Evolutionary conservation across 2,329 filamentous ascomycete species (phyloP).

Genomic region (Tympanopsis confertula): DNA sequence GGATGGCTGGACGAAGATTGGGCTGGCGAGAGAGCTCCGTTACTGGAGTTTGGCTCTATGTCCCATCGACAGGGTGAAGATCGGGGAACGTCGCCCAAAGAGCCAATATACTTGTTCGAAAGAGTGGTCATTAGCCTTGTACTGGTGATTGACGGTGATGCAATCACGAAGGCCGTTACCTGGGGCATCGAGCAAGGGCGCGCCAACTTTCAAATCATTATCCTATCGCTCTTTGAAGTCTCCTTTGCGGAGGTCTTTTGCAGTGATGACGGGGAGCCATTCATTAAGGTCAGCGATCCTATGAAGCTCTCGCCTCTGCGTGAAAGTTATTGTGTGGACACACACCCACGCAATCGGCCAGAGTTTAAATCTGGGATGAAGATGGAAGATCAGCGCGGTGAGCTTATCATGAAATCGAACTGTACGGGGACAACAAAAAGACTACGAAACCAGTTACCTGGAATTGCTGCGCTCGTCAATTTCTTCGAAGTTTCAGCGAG

Average conservation of each 20-base stretch:
- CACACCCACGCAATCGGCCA: conserved; percentile 6
- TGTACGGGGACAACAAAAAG: conserved; percentile 1
- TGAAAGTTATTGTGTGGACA: no score
- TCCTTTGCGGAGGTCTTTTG: conserved; percentile 8
- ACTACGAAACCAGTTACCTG: conserved; percentile 6
- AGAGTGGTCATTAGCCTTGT: conserved; percentile 5
- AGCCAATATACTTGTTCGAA: conserved; percentile 7
- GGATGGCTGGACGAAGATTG: no score
- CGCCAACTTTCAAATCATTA: conserved; percentile 7
- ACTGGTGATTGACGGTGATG: conserved; percentile 5
- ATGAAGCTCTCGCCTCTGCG: conserved; percentile 8
- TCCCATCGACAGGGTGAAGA: conserved; percentile 4
- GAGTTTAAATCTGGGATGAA: conserved; percentile 2
- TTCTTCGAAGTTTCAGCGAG: conserved; percentile 9
- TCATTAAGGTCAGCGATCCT: conserved; percentile 5
- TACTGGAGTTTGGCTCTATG: conserved; percentile 5
- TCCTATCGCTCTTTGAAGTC: conserved; percentile 9
- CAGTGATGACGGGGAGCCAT: conserved; percentile 2
- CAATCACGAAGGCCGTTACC: conserved; percentile 6
- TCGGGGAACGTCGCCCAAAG: conserved; percentile 3
- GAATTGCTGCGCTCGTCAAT: conserved; percentile 9
- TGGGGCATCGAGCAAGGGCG: conserved; percentile 8
- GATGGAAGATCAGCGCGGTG: neutral
- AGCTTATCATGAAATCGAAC: no score
- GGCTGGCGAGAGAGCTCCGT: no score